Evolutionary conservation across 345 rosid genomes (phyloP).

Genomic region (Brassica nigra): DNA sequence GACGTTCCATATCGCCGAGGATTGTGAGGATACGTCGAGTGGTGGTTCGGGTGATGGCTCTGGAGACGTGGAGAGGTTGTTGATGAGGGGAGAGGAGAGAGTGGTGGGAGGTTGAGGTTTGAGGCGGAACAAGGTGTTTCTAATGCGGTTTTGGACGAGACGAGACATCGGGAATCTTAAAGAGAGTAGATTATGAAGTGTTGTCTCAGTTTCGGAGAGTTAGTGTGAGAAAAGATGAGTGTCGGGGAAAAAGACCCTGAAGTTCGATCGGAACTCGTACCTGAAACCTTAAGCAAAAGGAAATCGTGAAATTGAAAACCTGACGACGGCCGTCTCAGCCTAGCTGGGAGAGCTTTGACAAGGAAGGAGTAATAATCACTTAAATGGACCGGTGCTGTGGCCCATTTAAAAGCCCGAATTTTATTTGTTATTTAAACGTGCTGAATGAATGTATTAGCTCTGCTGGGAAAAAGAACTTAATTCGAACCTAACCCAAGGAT

Average conservation of each 20-base stretch:
- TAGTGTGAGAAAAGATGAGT: background rate
- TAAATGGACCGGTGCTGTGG: background rate
- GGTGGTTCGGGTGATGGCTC: conserved; percentile 16
- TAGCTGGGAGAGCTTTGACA: background rate
- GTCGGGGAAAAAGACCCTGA: background rate
- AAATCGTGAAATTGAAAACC: background rate
- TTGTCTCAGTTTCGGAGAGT: background rate
- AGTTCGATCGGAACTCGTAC: background rate
- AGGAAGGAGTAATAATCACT: background rate
- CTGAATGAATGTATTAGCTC: too few relatives aligned
- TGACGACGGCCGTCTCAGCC: background rate
- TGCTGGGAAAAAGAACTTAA: too few relatives aligned
- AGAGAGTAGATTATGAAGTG: background rate
- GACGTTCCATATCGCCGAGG: conserved; percentile 19
- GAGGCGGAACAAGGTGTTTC: conserved; percentile 21
- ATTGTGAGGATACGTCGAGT: conserved; percentile 30
- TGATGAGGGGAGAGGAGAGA: conserved; percentile 22
- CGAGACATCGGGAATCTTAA: conserved; percentile 34
- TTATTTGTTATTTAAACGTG: too few relatives aligned
- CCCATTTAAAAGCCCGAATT: conserved; percentile 19
- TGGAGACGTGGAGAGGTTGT: conserved; percentile 33
- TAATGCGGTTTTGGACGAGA: conserved; percentile 27
- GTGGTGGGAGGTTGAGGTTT: conserved; percentile 29
- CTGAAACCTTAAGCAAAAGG: background rate
- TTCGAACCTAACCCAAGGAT: too few relatives aligned